Evolutionary conservation across 2,329 filamentous ascomycete species (phyloP).

Genomic region (Ilyonectria sp.): DNA sequence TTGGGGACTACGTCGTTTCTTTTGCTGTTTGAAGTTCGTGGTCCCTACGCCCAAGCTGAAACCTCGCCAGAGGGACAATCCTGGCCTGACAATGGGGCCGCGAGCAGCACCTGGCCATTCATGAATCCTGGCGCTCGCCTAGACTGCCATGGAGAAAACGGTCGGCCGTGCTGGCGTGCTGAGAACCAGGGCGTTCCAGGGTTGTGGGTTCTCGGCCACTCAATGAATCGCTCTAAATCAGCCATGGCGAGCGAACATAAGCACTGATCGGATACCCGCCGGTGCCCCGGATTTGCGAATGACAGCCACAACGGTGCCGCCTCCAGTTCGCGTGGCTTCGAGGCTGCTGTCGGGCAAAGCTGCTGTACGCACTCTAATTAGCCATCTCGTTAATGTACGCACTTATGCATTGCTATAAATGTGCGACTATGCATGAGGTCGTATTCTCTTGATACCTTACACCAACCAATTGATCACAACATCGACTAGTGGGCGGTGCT

Average conservation of each 20-base stretch:
- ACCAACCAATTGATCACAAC: conserved; percentile 6
- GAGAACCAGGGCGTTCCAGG: conserved; percentile 6
- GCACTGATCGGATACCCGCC: conserved; percentile 45
- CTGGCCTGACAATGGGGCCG: conserved; percentile 8
- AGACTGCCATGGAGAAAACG: background rate
- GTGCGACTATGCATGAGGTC: conserved; percentile 16
- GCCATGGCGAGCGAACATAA: conserved; percentile 25
- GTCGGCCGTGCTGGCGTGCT: background rate
- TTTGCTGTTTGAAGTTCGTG: conserved; percentile 20
- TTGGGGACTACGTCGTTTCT: conserved; percentile 14
- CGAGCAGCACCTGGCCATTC: background rate
- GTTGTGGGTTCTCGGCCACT: conserved; percentile 1
- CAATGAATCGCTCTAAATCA: conserved; percentile 8
- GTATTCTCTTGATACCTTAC: background rate
- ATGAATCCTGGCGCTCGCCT: conserved; percentile 6
- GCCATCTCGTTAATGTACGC: background rate
- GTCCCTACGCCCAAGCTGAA: conserved; percentile 28
- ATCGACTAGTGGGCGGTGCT: conserved; percentile 8
- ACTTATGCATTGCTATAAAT: conserved; percentile 4
- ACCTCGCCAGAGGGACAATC: conserved; percentile 19
- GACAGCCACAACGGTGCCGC: conserved; percentile 4
- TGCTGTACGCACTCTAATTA: background rate
- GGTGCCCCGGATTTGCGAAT: conserved; percentile 42
- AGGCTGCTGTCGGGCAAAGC: conserved; percentile 29
- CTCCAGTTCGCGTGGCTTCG: conserved; percentile 22